Conservation (phyloP, 23 red algal species). For the Gracilariopsis chorda region DNA sequence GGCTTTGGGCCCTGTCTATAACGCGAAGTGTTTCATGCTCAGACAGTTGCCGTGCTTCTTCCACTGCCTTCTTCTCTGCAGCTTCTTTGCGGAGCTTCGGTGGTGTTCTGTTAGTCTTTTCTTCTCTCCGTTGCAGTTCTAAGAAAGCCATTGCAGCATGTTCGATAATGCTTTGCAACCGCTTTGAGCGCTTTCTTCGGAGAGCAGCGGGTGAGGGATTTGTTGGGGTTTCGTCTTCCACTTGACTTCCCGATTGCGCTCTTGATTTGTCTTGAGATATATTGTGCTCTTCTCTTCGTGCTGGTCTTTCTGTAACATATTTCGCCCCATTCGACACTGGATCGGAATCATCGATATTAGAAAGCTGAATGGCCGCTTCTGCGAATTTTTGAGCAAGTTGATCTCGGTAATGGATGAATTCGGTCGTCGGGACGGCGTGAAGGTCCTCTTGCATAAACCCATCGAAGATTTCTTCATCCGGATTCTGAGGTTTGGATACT, state of each 20-base stretch:
- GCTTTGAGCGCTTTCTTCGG: slow-evolving; percentile 26
- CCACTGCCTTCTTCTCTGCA: slow-evolving; percentile 1
- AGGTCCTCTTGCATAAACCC: slow-evolving; percentile 6
- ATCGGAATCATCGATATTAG: background rate
- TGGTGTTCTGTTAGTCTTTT: slow-evolving; percentile 7
- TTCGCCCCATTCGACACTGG: background rate
- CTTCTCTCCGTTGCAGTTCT: slow-evolving; percentile 31
- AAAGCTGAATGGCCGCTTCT: slow-evolving; percentile 2
- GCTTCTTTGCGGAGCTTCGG: slow-evolving; percentile 45
- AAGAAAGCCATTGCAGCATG: slow-evolving; percentile 33
- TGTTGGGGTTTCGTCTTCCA: background rate
- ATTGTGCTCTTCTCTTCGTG: background rate
- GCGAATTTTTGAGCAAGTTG: background rate
- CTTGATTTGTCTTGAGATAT: background rate
- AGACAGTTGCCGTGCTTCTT: slow-evolving; percentile 13
- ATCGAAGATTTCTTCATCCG: background rate
- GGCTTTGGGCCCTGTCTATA: slow-evolving; percentile 6
- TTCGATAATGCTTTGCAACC: slow-evolving; percentile 46
- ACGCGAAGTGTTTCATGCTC: slow-evolving; percentile 11
- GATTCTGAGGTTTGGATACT: too few species aligned
- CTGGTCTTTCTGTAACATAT: background rate
- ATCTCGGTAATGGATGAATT: slow-evolving; percentile 11
- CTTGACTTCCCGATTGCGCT: background rate
- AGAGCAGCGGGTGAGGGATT: background rate
- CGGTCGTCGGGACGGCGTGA: background rate